Evolutionary conservation across 345 rosid genomes (phyloP), one percentile per base, ranked within the genome.

Genomic region (Salix dunnii): DNA sequence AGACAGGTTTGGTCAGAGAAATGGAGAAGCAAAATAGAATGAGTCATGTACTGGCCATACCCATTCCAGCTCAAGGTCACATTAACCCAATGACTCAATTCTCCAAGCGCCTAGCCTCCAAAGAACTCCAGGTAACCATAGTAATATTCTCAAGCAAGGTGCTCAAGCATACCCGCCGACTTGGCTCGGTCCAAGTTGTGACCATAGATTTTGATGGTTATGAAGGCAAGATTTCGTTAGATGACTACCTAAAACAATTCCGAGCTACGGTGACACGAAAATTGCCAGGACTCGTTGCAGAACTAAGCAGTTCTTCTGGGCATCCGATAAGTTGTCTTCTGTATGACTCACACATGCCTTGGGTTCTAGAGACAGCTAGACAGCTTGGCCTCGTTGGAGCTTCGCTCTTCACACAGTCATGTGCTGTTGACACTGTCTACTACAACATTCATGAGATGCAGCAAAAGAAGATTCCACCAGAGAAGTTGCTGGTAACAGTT

Each of bases 61-160:
- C 73, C 20, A 2, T 68, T 17, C 78, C 78, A 3, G 71, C 23
- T 21, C 78, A 76, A n/a, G n/a, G n/a, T n/a, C n/a, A n/a, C n/a
- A n/a, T n/a, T n/a, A n/a, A n/a, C n/a, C n/a, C n/a, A n/a, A n/a
- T n/a, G n/a, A n/a, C n/a, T n/a, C n/a, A n/a, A n/a, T n/a, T n/a
- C n/a, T n/a, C n/a, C n/a, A n/a, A n/a, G n/a, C n/a, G n/a, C n/a
- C n/a, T n/a, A n/a, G n/a, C n/a, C n/a, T n/a, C n/a, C n/a, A n/a
- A n/a, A n/a, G n/a, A n/a, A n/a, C n/a, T n/a, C n/a, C n/a, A n/a
- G n/a, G n/a, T n/a, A n/a, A n/a, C n/a, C 60, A 53, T 76, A 4
- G n/a, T 58, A 3, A 25, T 27, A 21, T 33, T 68, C 78, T 55
- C 36, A 0, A 3, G 2, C 40, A 27, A 8, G 12, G 16, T 13